Conservation (phyloP, 805 yeast species). For the Candida pseudoglaebosa region DNA sequence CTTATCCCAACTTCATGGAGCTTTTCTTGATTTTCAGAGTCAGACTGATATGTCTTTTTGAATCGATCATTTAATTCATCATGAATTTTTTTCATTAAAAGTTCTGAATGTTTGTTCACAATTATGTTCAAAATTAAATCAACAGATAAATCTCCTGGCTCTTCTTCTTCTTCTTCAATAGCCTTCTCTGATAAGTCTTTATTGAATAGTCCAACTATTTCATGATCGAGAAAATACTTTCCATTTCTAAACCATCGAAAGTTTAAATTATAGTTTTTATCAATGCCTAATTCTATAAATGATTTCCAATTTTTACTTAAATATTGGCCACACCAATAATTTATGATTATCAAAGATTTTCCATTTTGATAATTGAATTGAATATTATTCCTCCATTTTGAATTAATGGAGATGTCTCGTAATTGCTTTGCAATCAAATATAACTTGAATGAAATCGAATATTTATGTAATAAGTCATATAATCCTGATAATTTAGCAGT, state of each 20-base stretch:
- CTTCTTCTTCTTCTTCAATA: constrained; percentile 13
- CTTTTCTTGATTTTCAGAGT: neutral
- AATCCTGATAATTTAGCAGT: constrained; percentile 48
- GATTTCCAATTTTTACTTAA: constrained; percentile 46
- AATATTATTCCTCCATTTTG: constrained; percentile 57
- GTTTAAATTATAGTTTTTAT: constrained; percentile 41
- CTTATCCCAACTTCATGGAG: neutral
- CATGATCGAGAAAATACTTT: constrained; percentile 23
- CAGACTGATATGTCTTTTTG: neutral
- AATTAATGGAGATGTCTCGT: constrained; percentile 38
- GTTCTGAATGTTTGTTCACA: constrained; percentile 36
- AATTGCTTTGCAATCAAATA: constrained; percentile 58
- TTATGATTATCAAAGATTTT: constrained; percentile 49
- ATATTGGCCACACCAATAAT: constrained; percentile 56
- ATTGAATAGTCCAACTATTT: constrained; percentile 7
- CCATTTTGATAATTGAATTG: constrained; percentile 56
- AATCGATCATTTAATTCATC: constrained; percentile 12
- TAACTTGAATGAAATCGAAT: constrained; percentile 61
- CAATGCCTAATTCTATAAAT: constrained; percentile 60
- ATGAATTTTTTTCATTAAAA: constrained; percentile 24
- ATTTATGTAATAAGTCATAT: constrained; percentile 53
- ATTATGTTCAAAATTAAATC: constrained; percentile 33
- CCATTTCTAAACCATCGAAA: constrained; percentile 67
- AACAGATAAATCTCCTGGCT: constrained; percentile 29
- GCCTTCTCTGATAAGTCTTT: constrained; percentile 4